phyloP scores from a whole-genome alignment of 1,284 basidiomycete genomes.

The Puccinia novopanici region DNA sequence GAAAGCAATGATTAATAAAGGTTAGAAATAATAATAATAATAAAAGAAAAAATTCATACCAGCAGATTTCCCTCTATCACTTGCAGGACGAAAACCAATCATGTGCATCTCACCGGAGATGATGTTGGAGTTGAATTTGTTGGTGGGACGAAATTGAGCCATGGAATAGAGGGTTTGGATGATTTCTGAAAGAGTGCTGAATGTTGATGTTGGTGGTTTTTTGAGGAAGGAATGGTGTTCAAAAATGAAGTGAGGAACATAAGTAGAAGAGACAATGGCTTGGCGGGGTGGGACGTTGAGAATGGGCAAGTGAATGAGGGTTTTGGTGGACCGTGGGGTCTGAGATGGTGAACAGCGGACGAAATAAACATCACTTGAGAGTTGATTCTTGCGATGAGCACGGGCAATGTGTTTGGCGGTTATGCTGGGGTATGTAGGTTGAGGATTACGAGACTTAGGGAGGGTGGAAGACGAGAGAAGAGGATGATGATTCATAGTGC shows the following conservation, averaged over 20 bases:
- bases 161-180: neutral
- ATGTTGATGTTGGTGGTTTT: neutral
- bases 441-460: constrained; percentile 14
- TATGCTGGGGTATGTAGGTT: neutral
- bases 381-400: neutral
- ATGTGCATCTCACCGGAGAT: neutral
- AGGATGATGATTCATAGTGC: no score
- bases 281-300: neutral
- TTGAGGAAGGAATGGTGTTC: neutral
- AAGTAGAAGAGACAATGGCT: neutral
- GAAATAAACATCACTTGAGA: neutral
- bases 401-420: constrained; percentile 4
- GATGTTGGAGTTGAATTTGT: neutral
- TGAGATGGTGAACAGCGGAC: constrained; percentile 13
- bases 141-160: neutral
- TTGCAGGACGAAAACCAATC: constrained; percentile 3
- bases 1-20: neutral
- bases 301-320: neutral
- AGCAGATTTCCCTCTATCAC: no score
- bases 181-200: neutral
- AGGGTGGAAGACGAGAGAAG: no score
- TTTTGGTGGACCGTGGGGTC: neutral
- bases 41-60: neutral
- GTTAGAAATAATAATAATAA: neutral
- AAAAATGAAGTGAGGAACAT: neutral